A percentile compares a stretch with the other conserved stretches of the same genome.
phyloP scores from a whole-genome alignment of 106 monocot genomes.

The Agapanthus africanus region DNA sequence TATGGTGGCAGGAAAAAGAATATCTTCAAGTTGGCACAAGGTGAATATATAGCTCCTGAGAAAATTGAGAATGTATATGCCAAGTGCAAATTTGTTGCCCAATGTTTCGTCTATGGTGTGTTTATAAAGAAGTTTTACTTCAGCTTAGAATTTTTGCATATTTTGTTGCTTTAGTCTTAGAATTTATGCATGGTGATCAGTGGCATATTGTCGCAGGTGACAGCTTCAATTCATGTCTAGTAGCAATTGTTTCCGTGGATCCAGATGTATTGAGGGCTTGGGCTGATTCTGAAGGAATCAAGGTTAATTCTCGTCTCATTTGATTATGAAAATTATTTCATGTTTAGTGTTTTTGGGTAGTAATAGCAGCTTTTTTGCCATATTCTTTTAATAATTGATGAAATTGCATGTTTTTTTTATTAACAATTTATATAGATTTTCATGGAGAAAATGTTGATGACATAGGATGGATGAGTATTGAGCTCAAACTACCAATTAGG shows the following conservation, averaged over 20 bases:
- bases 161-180: background rate
- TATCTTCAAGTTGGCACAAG: slow-evolving; percentile 97
- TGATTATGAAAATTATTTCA: background rate
- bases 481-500: background rate
- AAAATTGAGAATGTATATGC: slow-evolving; percentile 98
- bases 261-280: slow-evolving; percentile 14
- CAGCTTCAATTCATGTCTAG: slow-evolving; percentile 24
- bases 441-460: background rate
- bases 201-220: slow-evolving; percentile 19
- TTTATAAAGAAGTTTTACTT: background rate
- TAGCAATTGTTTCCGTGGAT: slow-evolving; percentile 23
- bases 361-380: background rate
- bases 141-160: background rate
- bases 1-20: slow-evolving; percentile 83
- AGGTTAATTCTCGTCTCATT: slow-evolving; percentile 4
- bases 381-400: background rate
- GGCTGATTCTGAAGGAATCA: slow-evolving; percentile 21
- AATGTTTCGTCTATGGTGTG: slow-evolving; percentile 93
- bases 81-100: slow-evolving; percentile 87
- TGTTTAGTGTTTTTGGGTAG: background rate
- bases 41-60: slow-evolving; percentile 98
- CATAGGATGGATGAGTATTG: background rate
- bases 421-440: background rate
- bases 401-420: background rate
- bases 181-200: slow-evolving; percentile 3